Base-by-base conservation (phyloP, 768 basidiomycete species). In the Kwoniella europaea region DNA sequence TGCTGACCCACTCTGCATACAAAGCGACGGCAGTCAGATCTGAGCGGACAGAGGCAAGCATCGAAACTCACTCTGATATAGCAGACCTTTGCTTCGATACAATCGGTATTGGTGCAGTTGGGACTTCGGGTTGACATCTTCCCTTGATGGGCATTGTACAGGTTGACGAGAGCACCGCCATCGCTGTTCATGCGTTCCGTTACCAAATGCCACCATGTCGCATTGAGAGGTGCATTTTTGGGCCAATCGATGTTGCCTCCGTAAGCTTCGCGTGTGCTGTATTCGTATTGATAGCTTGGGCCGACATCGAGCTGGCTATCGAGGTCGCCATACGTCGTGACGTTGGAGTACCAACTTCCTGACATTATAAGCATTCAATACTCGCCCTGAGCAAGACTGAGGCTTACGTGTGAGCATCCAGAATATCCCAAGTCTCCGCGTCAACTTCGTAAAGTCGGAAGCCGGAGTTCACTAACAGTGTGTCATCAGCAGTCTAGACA, bases 141-240 rank as follows among this genome's bases (percentile, higher is more conserved):
- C 54, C 91, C 90, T 81, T 92, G 91, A 74, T 89, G 86, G 0
- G 86, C 87, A 70, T 88, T 90, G 85, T 91, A 92, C 13, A 85
- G 86, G 88, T 91, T 67, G 46, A 71, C 44, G 58, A 63, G 4
- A 73, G 64, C 53, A 55, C 62, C 64, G 64, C 65, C 77, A 77
- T 92, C 85, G 10, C 82, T 79, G 75, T 87, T 66, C 64, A 80
- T 73, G 56, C 73, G 63, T 52, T 76, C 76, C 10, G 91, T 92
- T 53, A 92, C 90, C 57, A 82, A 87, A 75, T 92, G 91, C 91
- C 91, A 92, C 89, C 90, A 92, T 10, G 91, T 92, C 7, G 90
- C 90, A 71, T 92, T 92, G 71, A 92, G 82, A 0, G 91, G 91
- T 22, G 76, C 76, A 77, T 91, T 91, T 65, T 86, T 85, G 2